Base-by-base conservation (phyloP, 2,329 filamentous ascomycete genomes). In the Periconia sp. region DNA sequence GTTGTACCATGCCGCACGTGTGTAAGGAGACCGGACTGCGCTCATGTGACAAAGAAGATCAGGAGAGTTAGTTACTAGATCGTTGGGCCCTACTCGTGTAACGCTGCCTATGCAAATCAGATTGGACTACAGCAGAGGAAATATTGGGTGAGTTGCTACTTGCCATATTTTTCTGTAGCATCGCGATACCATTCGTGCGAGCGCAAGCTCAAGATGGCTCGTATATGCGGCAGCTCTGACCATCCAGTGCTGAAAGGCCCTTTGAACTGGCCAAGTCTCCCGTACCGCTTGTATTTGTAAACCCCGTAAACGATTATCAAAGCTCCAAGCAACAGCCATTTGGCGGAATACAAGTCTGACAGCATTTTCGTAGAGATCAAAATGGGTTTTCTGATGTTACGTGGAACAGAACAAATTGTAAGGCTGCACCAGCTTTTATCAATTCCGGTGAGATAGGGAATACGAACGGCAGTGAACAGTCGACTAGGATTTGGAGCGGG, bases 31-130 rank as follows among this genome's bases (percentile, higher is more conserved):
- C 11, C 72, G 65, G 6, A 73, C 70, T 2, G 57, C 33, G 64
- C 71, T 62, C 76, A 78, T 59, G 76, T 79, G 64, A 68, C 75
- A 18, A 60, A 68, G 65, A 6, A 82, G 66, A 43, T 81, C 77
- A 0, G 79, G 72, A 14, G 79, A 78, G 2, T 76, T 76, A 0
- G 79, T 81, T 42, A 80, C 55, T 27, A 82, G 64, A 41, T 81
- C 61, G 23, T 77, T 79, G 6, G 80, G 79, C 0, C 77, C 76
- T n/a, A 79, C 68, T 18, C 80, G 45, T 63, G 74, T 75, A 46
- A 77, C 67, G 14, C 67, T 60, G 11, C 73, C 73, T 74, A 23
- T 45, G 76, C 23, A 27, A 5, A 6, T 37, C 10, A 8, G 33
- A 6, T 13, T 15, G 19, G 2, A 35, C 14, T 19, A 27, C 10